A percentile compares a stretch with the other conserved stretches of the same genome.
Conservation (phyloP, 495 filamentous ascomycete genomes). For the Xylaria longipes region DNA sequence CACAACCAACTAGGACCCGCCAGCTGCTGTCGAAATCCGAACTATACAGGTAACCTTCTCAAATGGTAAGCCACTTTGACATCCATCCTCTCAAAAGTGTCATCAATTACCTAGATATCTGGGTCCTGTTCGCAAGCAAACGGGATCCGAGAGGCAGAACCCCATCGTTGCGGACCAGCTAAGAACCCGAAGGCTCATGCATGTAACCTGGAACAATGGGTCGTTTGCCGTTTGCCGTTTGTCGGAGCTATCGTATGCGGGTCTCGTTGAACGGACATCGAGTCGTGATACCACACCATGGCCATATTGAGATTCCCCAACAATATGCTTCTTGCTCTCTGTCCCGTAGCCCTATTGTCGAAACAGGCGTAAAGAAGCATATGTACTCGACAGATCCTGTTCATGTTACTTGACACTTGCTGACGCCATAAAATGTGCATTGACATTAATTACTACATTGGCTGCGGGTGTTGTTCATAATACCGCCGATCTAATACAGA, state of each 20-base stretch:
- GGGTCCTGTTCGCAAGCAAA: neutral
- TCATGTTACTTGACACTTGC: neutral
- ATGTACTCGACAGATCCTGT: neutral
- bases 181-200: neutral
- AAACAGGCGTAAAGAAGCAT: neutral
- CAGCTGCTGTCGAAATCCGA: neutral
- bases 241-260: neutral
- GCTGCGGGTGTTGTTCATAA: neutral
- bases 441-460: slow-evolving; percentile 10
- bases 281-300: neutral
- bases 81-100: neutral
- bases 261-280: neutral
- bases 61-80: slow-evolving; percentile 4
- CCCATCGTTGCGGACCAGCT: neutral
- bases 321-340: neutral
- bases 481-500: neutral
- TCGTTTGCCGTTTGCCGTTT: neutral
- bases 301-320: neutral
- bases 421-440: neutral
- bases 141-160: neutral
- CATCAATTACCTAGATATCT: neutral
- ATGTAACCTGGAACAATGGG: neutral
- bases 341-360: neutral
- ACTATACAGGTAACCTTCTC: neutral
- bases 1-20: neutral